Evolutionary conservation across 2,329 filamentous ascomycete species (phyloP), one percentile per base, ranked within the genome.

Genomic region (Phaeophleospora eucalypticola): DNA sequence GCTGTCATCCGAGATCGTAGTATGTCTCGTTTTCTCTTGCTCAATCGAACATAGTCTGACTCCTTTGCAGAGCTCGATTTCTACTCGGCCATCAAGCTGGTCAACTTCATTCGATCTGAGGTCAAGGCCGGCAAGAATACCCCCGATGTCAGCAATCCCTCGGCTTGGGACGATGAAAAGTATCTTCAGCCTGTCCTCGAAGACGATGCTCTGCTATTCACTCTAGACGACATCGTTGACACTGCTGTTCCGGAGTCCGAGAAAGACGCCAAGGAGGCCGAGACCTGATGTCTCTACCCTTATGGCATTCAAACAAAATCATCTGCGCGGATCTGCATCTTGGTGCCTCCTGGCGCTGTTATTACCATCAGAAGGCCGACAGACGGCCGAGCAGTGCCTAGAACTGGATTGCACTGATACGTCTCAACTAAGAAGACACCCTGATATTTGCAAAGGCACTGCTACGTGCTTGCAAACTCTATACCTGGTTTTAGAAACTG

Each of bases 131-230:
- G 67, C 7, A 65, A 64, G 4, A 58, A 63, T 3, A 62, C 64
- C 2, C 80, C 81, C 0, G 74, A 78, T 48, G 69, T 84, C 36
- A 82, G 87, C 48, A 75, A 80, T 2, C 72, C 72, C 29, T 71
- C 74, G 2, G 74, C 82, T 19, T 82, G 96, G 52, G 76, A 82
- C n/a, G 81, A 89, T 51, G 91, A 97, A 54, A 77, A 79, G 54
- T 94, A 83, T 62, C 75, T 98, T 48, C 86, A 86, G 63, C 93
- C 93, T 0, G 83, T 89, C 3, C 71, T 98, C 6, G 84, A 93
- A 48, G 89, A 96, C 57, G 93, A 98, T 65, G 87, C 90, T 3
- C 73, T 97, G 43, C 80, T 98, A 24, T 89, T 94, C 64, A 87
- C 81, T 46, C 75, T 98, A 16, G 91, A 95, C 54, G 93, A 96